Percentiles rank a stretch among this genome's conserved stretches.
phyloP scores from a whole-genome alignment of 805 yeast species.

The Candida pseudofarinosa region DNA sequence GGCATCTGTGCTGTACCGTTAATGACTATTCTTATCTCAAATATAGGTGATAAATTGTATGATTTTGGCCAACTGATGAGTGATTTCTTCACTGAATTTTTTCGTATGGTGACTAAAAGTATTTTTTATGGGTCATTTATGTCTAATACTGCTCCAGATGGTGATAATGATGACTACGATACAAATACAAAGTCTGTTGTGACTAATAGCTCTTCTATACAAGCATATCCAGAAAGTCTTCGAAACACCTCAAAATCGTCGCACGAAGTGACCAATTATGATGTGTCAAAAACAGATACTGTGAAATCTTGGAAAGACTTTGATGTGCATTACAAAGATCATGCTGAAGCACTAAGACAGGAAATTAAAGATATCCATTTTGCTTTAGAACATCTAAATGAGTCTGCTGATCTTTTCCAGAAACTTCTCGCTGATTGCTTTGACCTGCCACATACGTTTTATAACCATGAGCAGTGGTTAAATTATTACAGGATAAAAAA shows the following conservation, averaged over 20 bases:
- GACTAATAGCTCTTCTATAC: not conserved
- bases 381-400: not conserved
- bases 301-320: not conserved
- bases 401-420: not conserved
- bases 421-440: slow-evolving; percentile 31
- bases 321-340: not conserved
- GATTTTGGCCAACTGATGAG: slow-evolving; percentile 16
- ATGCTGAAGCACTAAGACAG: not conserved
- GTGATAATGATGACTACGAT: not conserved
- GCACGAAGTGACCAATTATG: not conserved
- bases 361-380: not conserved
- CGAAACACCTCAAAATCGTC: not conserved
- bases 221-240: not conserved
- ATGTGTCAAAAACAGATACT: no score
- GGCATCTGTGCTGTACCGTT: slow-evolving; percentile 79
- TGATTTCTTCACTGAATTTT: slow-evolving; percentile 1
- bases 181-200: not conserved
- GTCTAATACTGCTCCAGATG: not conserved
- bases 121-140: not conserved
- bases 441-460: slow-evolving; percentile 39
- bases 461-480: slow-evolving; percentile 52
- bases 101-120: not conserved
- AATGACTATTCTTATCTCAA: slow-evolving; percentile 77
- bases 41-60: slow-evolving; percentile 60
- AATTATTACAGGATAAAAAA: slow-evolving; percentile 19